A percentile compares a stretch with the other conserved stretches of the same genome.
Conservation (phyloP, 2,329 filamentous ascomycete genomes). For the Monosporascus ibericus region DNA sequence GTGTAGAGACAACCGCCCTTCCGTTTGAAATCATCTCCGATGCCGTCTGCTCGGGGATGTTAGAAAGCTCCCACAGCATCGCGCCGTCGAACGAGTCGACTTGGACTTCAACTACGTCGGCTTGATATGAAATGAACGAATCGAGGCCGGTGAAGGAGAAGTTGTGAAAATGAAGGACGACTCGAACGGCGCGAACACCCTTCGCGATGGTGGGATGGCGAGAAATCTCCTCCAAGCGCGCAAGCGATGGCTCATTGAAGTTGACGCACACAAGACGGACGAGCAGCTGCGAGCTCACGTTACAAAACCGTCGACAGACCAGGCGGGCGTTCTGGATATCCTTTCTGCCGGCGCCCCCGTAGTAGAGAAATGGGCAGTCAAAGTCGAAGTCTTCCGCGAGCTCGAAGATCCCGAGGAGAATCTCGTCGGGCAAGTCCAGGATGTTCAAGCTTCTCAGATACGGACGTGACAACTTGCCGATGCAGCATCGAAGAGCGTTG, state of each 20-base stretch:
- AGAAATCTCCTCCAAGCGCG: slow-evolving; percentile 9
- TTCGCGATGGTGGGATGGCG: slow-evolving; percentile 10
- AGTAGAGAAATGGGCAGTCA: too few relatives aligned
- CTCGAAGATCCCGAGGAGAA: slow-evolving; percentile 3
- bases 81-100: too few relatives aligned
- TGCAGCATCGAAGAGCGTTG: too few relatives aligned
- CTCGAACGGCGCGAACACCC: slow-evolving; percentile 5
- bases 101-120: too few relatives aligned
- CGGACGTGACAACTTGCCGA: too few relatives aligned
- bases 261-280: slow-evolving; percentile 5
- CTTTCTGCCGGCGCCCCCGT: not conserved
- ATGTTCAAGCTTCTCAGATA: not conserved
- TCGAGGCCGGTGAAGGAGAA: too few relatives aligned
- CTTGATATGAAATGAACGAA: too few relatives aligned
- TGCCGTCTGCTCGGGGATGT: too few relatives aligned
- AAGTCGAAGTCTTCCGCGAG: not conserved
- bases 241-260: slow-evolving; percentile 6
- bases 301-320: slow-evolving; percentile 11
- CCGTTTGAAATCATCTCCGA: too few relatives aligned
- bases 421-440: slow-evolving; percentile 6
- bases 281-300: slow-evolving; percentile 13
- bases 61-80: too few relatives aligned
- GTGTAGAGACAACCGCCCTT: too few relatives aligned
- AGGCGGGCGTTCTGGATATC: slow-evolving; percentile 10
- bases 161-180: slow-evolving; percentile 1